Base-by-base conservation (phyloP, 495 filamentous ascomycete genomes). In the Podospora fimiseda region DNA sequence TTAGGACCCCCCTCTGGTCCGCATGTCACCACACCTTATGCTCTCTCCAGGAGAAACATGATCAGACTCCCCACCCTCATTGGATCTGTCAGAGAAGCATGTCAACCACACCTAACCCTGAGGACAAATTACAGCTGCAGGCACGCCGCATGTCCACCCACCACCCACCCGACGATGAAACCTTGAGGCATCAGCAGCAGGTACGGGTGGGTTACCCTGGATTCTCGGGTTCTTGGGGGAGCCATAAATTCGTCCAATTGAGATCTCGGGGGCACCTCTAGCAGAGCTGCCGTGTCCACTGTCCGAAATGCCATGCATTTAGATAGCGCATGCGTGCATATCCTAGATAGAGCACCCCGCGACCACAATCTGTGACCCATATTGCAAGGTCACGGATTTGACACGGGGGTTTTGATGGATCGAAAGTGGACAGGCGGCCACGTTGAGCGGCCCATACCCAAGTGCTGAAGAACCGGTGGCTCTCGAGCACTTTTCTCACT, bases 301-400 rank as follows among this genome's bases (percentile, higher is more conserved):
- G 23, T 14, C n/a, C 22, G 20, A 47, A 47, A 47, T 47, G 41
- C 48, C 19, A 56, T 50, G 53, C 53, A 50, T 49, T 27, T 23
- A 37, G 44, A 54, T 48, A 48, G 43, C 49, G 21, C 27, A 44
- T 52, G 50, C 24, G 41, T 43, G 15, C 44, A 43, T 48, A 20
- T 22, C 21, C 52, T n/a, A 43, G 22, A 8, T 41, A 43, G 15
- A 20, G 20, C n/a, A 53, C 50, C 50, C 50, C 44, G 55, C 55
- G 44, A 40, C 55, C 55, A 3, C 39, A 22, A 52, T 39, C 50
- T 49, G 50, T 57, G 50, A 46, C 50, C 55, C 27, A n/a, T 19
- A 18, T 44, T 52, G 55, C 55, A 57, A 49, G 44, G 49, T 37
- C 43, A 52, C 15, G 49, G 38, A 48, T 43, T 40, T 43, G 55